phyloP scores from a whole-genome alignment of 768 basidiomycete species.

The Suillus luteus region DNA sequence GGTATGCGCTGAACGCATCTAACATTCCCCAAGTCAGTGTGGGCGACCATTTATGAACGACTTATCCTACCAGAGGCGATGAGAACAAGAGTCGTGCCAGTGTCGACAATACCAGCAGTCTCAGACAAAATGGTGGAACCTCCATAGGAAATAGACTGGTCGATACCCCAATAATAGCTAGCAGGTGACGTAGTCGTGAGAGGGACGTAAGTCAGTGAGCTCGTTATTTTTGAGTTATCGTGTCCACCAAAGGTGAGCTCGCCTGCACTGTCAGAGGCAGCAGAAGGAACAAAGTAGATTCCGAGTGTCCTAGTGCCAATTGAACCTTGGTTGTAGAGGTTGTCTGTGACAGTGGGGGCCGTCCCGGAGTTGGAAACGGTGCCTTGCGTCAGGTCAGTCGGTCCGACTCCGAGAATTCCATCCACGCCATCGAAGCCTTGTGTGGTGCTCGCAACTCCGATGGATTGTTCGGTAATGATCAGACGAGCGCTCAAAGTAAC shows the following conservation, averaged over 20 bases:
- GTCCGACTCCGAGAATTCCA: constrained; percentile 42
- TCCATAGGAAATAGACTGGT: constrained; percentile 34
- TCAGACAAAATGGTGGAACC: constrained; percentile 20
- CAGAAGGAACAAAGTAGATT: constrained; percentile 34
- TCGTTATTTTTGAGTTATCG: constrained; percentile 19
- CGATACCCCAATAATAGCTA: constrained; percentile 32
- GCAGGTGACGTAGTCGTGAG: constrained; percentile 28
- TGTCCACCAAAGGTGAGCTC: constrained; percentile 32
- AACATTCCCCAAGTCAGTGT: constrained; percentile 1
- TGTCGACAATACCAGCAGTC: constrained; percentile 36
- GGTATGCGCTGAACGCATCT: constrained; percentile 28
- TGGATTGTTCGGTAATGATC: constrained; percentile 33
- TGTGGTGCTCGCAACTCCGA: constrained; percentile 36
- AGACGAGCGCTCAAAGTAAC: constrained; percentile 18
- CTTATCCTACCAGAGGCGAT: constrained; percentile 21
- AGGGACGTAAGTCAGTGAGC: constrained; percentile 23
- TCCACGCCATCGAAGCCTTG: constrained; percentile 35
- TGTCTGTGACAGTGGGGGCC: constrained; percentile 39
- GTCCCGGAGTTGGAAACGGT: constrained; percentile 16
- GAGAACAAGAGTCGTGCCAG: constrained; percentile 32
- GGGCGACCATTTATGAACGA: constrained; percentile 5
- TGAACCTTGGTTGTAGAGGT: constrained; percentile 31
- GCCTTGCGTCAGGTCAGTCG: constrained; percentile 33
- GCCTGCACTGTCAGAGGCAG: constrained; percentile 23
- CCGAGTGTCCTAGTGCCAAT: constrained; percentile 33